Evolutionary conservation across 345 rosid species (phyloP), one percentile per base, ranked within the genome.

Genomic region (Syzygium oleosum): DNA sequence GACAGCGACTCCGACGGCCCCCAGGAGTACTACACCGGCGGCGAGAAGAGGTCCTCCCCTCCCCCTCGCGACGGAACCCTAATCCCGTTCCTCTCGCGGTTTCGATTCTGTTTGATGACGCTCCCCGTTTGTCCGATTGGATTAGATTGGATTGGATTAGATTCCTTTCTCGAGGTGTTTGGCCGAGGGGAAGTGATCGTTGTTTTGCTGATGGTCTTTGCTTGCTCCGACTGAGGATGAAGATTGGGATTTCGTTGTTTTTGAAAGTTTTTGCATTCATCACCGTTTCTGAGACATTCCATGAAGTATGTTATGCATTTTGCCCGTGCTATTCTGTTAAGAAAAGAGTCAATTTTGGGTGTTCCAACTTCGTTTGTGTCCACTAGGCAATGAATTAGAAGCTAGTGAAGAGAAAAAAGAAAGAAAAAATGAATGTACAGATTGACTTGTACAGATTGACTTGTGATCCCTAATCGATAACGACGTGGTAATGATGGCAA

Each of bases 21-120:
- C 65, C 99, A 92, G 85, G 98, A 96, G 94, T 97, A 94, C 89
- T 96, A 95, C 92, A 95, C 98, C 83, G 99, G 99, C 19, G 99
- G 99, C 49, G 99, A 97, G 90, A 97, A 97, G 90, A 97, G 99
- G 99, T 97, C 56, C 87, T 9, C 52, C 19, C 56, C 87, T 9
- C 52, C 19, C 29, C 7, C 21, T 17, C 29, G 0, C 61, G 43
- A 41, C 65, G 8, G 38, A 73, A 19, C 80, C 80, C 80, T 10
- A 9, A 38, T 9, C 31, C 4, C 25, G 4, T 10, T 31, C 77
- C 77, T 31, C 27, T 73, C 22, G 5, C 41, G 25, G n/a, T 56
- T 34, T 55, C 55, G n/a, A 51, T 51, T 63, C 77, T 31, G 41
- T n/a, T 53, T 15, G 34, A 13, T 68, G 8, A 4, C 2, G 25